These are phyloP conservation scores for Stentor coeruleus DNA, from an alignment of 73 alveolate species.

Conservation along the genomic window DNA sequence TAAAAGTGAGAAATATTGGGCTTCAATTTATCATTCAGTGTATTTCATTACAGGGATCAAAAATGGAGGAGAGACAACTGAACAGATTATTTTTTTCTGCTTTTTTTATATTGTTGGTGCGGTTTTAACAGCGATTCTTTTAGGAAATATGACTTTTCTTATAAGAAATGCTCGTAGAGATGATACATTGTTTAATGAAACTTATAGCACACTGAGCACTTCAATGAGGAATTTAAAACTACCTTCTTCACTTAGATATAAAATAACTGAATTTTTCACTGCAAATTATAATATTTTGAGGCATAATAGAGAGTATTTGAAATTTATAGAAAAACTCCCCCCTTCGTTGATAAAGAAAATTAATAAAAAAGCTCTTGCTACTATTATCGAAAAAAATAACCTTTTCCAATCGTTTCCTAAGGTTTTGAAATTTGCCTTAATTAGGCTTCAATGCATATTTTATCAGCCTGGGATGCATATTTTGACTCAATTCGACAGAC, in stretches of 20 bases:
- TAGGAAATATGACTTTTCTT: slow-evolving; percentile 59
- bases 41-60: slow-evolving; percentile 48
- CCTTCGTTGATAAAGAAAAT: slow-evolving; percentile 31
- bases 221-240: slow-evolving; percentile 57
- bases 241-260: slow-evolving; percentile 30
- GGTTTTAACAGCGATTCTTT: slow-evolving; percentile 47
- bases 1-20: slow-evolving; percentile 30
- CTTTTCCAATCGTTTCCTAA: neutral
- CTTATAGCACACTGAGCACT: slow-evolving; percentile 33
- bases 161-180: slow-evolving; percentile 30
- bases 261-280: slow-evolving; percentile 38
- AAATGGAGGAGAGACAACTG: slow-evolving; percentile 43
- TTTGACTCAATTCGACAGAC: slow-evolving; percentile 27
- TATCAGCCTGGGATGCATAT: slow-evolving; percentile 1
- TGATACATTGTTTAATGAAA: slow-evolving; percentile 30
- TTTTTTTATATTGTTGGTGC: slow-evolving; percentile 47
- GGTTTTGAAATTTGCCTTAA: neutral
- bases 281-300: slow-evolving; percentile 45
- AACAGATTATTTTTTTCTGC: slow-evolving; percentile 31
- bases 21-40: slow-evolving; percentile 38
- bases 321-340: slow-evolving; percentile 40
- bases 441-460: neutral
- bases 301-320: slow-evolving; percentile 42
- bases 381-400: neutral
- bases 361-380: neutral